Base-by-base conservation (phyloP, 1,284 basidiomycete genomes). In the Ustilago lituana region DNA sequence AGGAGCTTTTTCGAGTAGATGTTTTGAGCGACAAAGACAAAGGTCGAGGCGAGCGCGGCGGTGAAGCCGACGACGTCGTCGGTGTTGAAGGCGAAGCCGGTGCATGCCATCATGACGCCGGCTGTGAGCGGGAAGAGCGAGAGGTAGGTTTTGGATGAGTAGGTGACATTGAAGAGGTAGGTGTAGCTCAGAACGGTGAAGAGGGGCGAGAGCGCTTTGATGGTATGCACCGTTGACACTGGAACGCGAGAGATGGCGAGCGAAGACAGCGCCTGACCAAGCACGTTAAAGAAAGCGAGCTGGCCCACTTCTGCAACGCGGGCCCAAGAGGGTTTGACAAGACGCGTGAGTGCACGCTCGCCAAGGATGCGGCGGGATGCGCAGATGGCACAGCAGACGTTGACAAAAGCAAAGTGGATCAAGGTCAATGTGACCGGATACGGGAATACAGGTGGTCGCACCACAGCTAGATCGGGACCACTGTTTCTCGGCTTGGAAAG, bases 1-100 rank as follows among this genome's bases (percentile, higher is more conserved):
- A 99, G 90, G 62, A 98, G 89, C 85, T 97, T 98, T 84, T 99
- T 99, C 87, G 95, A 96, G 84, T 95, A 97, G 77, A 99, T 98
- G 84, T 98, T 98, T 72, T 94, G 94, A 61, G 91, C 92, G 47
- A 99, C 96, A 81, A 98, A 98, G 71, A 99, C 89, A 19, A 73
- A 62, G 11, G 74, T 73, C 19, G 57, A 54, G 17, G 58, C 65
- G 15, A 77, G 48, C 15, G 73, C 66, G 7, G 70, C 61, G 6
- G 32, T 41, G 38, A 79, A 72, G 3, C 71, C 73, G 11, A 71
- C 66, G 11, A 71, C 26, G 48, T 78, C 73, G 43, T 73, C 64
- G 6, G 88, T 84, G 82, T 94, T 95, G 3, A 92, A 91, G 54
- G 94, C 85, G 83, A 96, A 93, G 78, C 93, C 94, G 12, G 93